Evolutionary conservation across 257 asterid species (phyloP).

Genomic region (Solanum clarkiae): DNA sequence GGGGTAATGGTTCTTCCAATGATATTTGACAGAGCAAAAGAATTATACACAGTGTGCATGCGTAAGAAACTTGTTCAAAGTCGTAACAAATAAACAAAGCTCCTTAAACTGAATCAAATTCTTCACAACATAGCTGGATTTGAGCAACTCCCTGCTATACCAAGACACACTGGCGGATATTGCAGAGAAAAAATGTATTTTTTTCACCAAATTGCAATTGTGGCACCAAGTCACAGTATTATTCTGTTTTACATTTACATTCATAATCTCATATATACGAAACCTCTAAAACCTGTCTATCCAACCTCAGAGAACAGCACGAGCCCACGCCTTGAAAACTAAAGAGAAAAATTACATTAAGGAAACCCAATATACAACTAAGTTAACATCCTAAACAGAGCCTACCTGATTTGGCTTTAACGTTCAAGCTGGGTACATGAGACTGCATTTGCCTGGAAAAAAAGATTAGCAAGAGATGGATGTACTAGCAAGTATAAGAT

Average conservation of each 20-base stretch:
- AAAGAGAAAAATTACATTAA: neutral
- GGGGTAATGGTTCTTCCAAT: neutral
- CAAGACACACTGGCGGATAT: neutral
- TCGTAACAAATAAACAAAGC: neutral
- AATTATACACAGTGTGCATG: neutral
- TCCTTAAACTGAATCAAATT: neutral
- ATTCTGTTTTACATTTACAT: neutral
- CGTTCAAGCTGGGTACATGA: neutral
- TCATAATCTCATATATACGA: neutral
- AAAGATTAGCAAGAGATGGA: constrained; percentile 1
- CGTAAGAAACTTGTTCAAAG: neutral
- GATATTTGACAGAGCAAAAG: neutral
- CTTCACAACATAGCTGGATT: neutral
- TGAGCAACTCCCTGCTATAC: neutral
- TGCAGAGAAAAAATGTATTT: neutral
- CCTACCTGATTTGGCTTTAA: constrained; percentile 7
- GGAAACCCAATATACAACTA: neutral
- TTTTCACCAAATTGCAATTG: neutral
- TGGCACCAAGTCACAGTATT: neutral
- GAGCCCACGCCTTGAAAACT: neutral
- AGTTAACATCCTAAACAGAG: constrained; percentile 1
- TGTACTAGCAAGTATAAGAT: constrained; percentile 14
- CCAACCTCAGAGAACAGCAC: neutral
- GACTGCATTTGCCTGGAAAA: neutral
- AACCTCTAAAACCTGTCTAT: neutral